Base-by-base conservation (phyloP, 2,329 filamentous ascomycete genomes). In the Exophiala sp. region DNA sequence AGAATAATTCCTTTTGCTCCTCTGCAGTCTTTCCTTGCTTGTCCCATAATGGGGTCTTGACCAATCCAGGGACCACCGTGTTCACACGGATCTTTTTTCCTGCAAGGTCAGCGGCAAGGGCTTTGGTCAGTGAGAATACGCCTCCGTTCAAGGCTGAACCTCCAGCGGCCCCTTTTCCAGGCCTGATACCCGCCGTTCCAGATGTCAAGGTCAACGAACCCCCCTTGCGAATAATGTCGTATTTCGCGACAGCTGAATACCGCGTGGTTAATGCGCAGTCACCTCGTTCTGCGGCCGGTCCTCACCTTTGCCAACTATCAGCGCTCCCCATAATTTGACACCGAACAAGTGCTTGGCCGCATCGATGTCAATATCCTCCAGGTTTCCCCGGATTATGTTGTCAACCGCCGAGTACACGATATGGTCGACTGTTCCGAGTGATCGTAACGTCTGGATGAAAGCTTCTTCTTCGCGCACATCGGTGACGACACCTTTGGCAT, bases 61-160 rank as follows among this genome's bases (percentile, higher is more conserved):
- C 72, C 0, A 73, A 69, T 0, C 84, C 85, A 0, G 83, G 82
- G 51, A 69, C 72, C 1, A 88, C 80, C 0, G 78, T 65, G 64
- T 88, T 88, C 16, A 86, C 83, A 1, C 85, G 71, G 8, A 87
- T 68, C 0, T 85, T 85, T 60, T 76, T 77, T 11, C 43, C 57
- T 11, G 52, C 21, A 50, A 88, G 63, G 62, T 88, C 84, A 24
- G 86, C 59, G 2, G 84, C 85, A 34, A 88, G 68, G 1, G 73
- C 76, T 1, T 79, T 72, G 2, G 75, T 74, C 65, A 86, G 73
- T 2, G 77, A 74, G 44, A 82, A 72, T 3, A 81, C 60, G 0
- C 76, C 83, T 0, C 78, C 75, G 0, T 74, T 75, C 47, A 75
- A 78, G 1, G 69, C 69, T 0, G 72, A 72, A 1, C 81, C 61